A percentile compares a stretch with the other conserved stretches of the same genome.
Conservation (phyloP, 176 grass and related monocot genomes). For the Oryza longistaminata region DNA sequence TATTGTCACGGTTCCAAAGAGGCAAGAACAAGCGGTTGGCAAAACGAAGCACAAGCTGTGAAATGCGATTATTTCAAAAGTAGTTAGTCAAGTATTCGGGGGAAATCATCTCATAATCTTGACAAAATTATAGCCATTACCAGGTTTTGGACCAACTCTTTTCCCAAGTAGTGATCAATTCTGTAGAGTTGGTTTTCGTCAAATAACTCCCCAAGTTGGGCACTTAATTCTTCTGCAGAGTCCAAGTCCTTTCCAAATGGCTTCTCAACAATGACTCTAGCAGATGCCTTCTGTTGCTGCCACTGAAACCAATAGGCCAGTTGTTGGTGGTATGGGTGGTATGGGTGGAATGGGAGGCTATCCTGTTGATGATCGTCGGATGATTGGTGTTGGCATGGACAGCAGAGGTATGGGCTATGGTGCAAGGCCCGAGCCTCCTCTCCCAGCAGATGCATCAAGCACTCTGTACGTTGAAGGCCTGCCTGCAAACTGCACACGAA, state of each 20-base stretch:
- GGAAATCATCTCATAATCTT: slow-evolving; percentile 16
- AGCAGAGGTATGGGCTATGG: slow-evolving; percentile 71
- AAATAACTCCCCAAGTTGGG: slow-evolving; percentile 83
- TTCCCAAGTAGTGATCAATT: slow-evolving; percentile 96
- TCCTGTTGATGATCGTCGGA: slow-evolving; percentile 69
- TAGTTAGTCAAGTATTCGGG: slow-evolving; percentile 24
- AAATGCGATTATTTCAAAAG: slow-evolving; percentile 35
- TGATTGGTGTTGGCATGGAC: slow-evolving; percentile 70
- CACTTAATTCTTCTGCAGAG: slow-evolving; percentile 86
- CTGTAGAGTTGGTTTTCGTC: slow-evolving; percentile 84
- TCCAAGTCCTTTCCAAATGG: slow-evolving; percentile 90
- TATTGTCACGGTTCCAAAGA: slow-evolving; percentile 95
- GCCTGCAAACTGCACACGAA: slow-evolving; percentile 86
- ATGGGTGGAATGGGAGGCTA: slow-evolving; percentile 67
- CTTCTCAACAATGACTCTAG: slow-evolving; percentile 90
- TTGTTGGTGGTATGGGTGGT: slow-evolving; percentile 61
- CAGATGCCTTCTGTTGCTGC: slow-evolving; percentile 66
- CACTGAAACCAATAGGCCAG: slow-evolving; percentile 59
- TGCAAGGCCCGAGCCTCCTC: slow-evolving; percentile 66
- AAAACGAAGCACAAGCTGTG: slow-evolving; percentile 92
- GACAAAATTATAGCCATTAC: slow-evolving; percentile 46
- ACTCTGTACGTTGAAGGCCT: slow-evolving; percentile 94
- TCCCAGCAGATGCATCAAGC: slow-evolving; percentile 87
- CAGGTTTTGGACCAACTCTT: slow-evolving; percentile 96
- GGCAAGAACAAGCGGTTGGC: slow-evolving; percentile 87